Conservation (phyloP, 2,329 filamentous ascomycete species). For the Pseudodiploospora longispora region DNA sequence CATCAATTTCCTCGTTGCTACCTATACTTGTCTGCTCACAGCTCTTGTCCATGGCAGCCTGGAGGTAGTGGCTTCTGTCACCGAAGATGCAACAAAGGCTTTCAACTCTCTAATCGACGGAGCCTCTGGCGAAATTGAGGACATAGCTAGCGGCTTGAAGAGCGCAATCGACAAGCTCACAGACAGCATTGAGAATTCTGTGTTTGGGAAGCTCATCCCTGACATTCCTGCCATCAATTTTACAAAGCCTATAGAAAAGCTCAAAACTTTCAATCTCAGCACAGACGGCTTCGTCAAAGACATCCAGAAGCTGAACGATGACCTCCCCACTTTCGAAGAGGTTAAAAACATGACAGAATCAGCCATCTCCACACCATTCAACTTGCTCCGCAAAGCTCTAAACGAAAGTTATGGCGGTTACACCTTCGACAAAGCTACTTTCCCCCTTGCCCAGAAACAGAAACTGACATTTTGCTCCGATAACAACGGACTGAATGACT, state of each 20-base stretch:
- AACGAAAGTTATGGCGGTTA: slow-evolving; percentile 65
- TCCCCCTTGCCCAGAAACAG: slow-evolving; percentile 79
- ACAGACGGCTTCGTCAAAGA: slow-evolving; percentile 59
- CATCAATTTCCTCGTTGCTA: slow-evolving; percentile 84
- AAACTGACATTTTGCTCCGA: slow-evolving; percentile 80
- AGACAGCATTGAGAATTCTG: slow-evolving; percentile 30
- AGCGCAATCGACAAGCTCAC: slow-evolving; percentile 43
- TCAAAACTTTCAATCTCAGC: slow-evolving; percentile 62
- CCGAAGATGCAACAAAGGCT: slow-evolving; percentile 43
- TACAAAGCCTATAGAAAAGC: slow-evolving; percentile 51
- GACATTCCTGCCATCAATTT: slow-evolving; percentile 53
- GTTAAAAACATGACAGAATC: slow-evolving; percentile 75
- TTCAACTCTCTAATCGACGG: slow-evolving; percentile 43
- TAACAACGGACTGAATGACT: slow-evolving; percentile 71
- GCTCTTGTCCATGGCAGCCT: slow-evolving; percentile 74
- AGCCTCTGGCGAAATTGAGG: slow-evolving; percentile 53
- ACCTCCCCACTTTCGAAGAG: slow-evolving; percentile 74
- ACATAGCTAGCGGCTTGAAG: slow-evolving; percentile 41
- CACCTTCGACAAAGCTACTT: slow-evolving; percentile 66
- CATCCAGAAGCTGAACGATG: slow-evolving; percentile 63
- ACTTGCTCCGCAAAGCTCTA: slow-evolving; percentile 66
- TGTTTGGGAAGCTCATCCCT: slow-evolving; percentile 42
- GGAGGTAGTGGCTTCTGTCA: slow-evolving; percentile 51
- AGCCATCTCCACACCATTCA: slow-evolving; percentile 71
- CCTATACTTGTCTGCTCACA: slow-evolving; percentile 83